Conservation (phyloP, 805 yeast genomes). For the Phaffomyces thermotolerans region DNA sequence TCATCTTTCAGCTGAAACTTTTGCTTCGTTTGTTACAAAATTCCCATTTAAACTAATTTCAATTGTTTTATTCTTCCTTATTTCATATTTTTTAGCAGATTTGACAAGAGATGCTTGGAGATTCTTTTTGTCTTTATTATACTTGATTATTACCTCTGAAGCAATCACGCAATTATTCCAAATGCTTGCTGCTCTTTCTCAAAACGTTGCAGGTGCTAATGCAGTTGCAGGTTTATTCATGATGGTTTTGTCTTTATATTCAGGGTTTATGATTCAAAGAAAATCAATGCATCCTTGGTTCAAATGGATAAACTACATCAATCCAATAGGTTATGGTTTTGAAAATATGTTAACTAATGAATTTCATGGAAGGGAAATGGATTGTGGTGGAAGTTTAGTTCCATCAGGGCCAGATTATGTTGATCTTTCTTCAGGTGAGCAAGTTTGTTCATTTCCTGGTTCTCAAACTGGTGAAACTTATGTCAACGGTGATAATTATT, state of each 20-base stretch:
- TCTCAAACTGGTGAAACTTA: conserved; percentile 43
- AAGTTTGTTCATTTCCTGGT: conserved; percentile 58
- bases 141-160: conserved; percentile 36
- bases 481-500: conserved; percentile 56
- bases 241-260: conserved; percentile 45
- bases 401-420: conserved; percentile 56
- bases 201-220: conserved; percentile 36
- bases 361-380: conserved; percentile 48
- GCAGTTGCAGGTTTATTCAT: conserved; percentile 50
- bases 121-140: conserved; percentile 45
- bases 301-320: conserved; percentile 53
- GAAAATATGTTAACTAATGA: conserved; percentile 63
- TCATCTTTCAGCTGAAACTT: conserved; percentile 68
- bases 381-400: conserved; percentile 44
- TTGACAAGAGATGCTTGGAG: conserved; percentile 45
- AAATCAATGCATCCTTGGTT: conserved; percentile 66
- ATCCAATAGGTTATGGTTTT: conserved; percentile 51
- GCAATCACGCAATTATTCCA: conserved; percentile 47
- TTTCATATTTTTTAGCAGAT: conserved; percentile 51
- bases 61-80: conserved; percentile 38
- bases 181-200: conserved; percentile 28
- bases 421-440: conserved; percentile 28
- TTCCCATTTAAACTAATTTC: conserved; percentile 53
- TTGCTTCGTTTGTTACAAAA: conserved; percentile 53
- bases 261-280: conserved; percentile 60